phyloP scores from a whole-genome alignment of 768 basidiomycete species.

The Daedaleopsis sinensis region DNA sequence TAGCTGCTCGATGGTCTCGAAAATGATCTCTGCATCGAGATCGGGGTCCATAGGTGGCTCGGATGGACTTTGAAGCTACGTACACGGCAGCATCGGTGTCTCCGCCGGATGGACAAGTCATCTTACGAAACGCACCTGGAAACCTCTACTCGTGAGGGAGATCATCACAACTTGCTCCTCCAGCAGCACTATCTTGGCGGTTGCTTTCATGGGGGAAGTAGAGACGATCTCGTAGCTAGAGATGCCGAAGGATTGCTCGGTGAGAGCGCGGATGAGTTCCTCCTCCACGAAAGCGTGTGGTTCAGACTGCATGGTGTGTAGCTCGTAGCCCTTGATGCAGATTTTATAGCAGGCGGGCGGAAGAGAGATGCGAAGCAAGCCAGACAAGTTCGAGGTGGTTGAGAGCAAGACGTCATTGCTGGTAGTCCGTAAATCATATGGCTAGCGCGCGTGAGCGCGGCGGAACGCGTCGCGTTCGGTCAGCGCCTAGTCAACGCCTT shows the following conservation, averaged over 20 bases:
- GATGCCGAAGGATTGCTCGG: constrained; percentile 63
- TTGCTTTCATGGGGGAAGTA: constrained; percentile 48
- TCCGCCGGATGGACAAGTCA: neutral
- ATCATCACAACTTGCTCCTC: constrained; percentile 55
- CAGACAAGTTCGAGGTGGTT: neutral
- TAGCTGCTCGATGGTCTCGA: constrained; percentile 64
- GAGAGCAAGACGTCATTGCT: neutral
- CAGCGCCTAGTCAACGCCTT: too few relatives aligned
- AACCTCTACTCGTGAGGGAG: constrained; percentile 55
- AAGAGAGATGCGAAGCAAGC: neutral
- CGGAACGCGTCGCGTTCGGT: neutral
- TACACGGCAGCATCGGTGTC: neutral
- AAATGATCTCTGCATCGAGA: constrained; percentile 31
- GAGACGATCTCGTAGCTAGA: constrained; percentile 44
- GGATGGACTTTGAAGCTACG: constrained; percentile 12
- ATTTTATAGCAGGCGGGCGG: too few relatives aligned
- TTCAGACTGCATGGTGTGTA: constrained; percentile 2
- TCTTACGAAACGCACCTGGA: constrained; percentile 42
- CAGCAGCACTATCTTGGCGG: constrained; percentile 55
- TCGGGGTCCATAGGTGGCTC: constrained; percentile 14
- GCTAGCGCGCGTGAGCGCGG: neutral
- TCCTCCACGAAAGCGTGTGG: constrained; percentile 36
- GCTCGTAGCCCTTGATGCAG: neutral
- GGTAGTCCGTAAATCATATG: neutral
- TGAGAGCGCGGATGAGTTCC: constrained; percentile 58